phyloP scores from a whole-genome alignment of 768 basidiomycete species.

The Lentinula sp. region DNA sequence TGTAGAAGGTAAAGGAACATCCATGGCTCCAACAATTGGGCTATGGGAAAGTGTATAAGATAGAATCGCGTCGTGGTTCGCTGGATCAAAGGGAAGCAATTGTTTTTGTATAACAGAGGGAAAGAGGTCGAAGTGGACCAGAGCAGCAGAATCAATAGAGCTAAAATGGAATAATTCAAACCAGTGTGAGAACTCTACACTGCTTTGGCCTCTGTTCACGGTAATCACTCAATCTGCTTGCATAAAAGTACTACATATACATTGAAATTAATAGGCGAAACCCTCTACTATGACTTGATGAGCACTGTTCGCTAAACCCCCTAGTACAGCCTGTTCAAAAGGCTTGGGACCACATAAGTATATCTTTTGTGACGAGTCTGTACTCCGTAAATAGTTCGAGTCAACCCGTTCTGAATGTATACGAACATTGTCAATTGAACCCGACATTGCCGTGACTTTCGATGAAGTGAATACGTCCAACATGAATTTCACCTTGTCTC shows the following conservation, averaged over 20 bases:
- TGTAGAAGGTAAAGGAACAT: constrained; percentile 50
- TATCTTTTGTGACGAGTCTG: constrained; percentile 18
- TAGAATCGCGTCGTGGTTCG: not conserved
- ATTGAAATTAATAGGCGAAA: constrained; percentile 33
- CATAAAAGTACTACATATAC: not conserved
- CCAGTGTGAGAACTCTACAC: not conserved
- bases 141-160: not conserved
- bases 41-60: not conserved
- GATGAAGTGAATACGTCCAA: not conserved
- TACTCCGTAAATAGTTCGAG: constrained; percentile 9
- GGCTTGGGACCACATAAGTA: constrained; percentile 47
- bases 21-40: constrained; percentile 35
- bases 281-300: constrained; percentile 29
- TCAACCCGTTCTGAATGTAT: constrained; percentile 18
- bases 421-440: constrained; percentile 5
- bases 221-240: not conserved
- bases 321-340: constrained; percentile 36
- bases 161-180: not conserved
- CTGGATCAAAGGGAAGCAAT: not conserved
- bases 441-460: constrained; percentile 2
- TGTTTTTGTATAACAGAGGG: not conserved
- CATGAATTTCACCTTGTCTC: constrained; percentile 2
- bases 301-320: constrained; percentile 21
- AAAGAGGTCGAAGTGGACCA: not conserved
- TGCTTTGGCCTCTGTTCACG: not conserved